Evolutionary conservation across 176 grass and related monocot genomes (phyloP).

Genomic region (Hsuehochloa calcarea): DNA sequence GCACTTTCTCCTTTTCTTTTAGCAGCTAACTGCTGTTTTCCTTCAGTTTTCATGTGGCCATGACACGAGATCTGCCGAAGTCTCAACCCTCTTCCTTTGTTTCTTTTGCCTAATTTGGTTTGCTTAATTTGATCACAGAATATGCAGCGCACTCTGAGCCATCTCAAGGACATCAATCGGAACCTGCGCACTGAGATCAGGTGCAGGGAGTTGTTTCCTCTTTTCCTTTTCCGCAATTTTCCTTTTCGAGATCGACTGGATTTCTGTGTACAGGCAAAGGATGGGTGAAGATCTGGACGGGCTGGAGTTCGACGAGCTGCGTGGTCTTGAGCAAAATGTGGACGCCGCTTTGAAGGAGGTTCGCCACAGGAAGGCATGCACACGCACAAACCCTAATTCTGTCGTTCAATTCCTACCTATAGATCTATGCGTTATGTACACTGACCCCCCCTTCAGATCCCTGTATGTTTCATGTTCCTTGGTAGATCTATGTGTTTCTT

Average conservation of each 20-base stretch:
- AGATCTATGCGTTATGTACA: neutral
- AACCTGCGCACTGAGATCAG: slow-evolving; percentile 92
- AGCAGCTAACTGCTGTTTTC: neutral
- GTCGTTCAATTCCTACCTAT: neutral
- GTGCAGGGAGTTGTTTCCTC: neutral
- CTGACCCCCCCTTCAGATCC: slow-evolving; percentile 25
- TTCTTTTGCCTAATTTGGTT: neutral
- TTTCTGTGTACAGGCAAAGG: slow-evolving; percentile 54
- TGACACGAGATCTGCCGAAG: slow-evolving; percentile 10
- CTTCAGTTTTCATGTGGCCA: neutral
- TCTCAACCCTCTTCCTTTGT: neutral
- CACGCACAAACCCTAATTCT: neutral
- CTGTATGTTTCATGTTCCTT: slow-evolving; percentile 42
- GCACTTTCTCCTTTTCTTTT: neutral
- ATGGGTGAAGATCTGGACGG: slow-evolving; percentile 79
- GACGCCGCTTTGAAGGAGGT: slow-evolving; percentile 79
- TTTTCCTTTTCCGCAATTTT: neutral
- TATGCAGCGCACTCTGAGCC: slow-evolving; percentile 87
- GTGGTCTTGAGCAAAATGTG: slow-evolving; percentile 85
- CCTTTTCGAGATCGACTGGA: neutral
- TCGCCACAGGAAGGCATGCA: slow-evolving; percentile 69
- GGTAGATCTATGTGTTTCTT: neutral
- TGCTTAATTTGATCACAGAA: slow-evolving; percentile 36
- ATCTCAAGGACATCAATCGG: slow-evolving; percentile 90
- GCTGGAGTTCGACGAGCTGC: slow-evolving; percentile 79